Evolutionary conservation across 176 grass and related monocot genomes (phyloP).

Genomic region (Rhynchospora pubera): DNA sequence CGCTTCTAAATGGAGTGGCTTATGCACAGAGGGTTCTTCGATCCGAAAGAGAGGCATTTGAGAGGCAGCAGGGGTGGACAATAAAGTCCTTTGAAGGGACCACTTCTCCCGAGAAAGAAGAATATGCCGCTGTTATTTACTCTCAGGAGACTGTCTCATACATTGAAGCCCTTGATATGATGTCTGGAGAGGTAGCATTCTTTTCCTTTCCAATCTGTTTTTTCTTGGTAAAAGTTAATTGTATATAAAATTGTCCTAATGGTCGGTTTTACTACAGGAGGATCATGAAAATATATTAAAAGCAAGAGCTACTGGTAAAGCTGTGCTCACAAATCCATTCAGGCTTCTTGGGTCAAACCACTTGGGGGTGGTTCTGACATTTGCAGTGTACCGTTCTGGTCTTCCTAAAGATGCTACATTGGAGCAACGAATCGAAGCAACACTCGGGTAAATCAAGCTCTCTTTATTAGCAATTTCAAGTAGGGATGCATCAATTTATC

Average conservation of each 20-base stretch:
- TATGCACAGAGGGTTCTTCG: constrained; percentile 67
- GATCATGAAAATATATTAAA: constrained; percentile 85
- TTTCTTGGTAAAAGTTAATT: not conserved
- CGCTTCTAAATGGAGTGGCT: constrained; percentile 82
- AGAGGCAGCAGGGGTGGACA: constrained; percentile 79
- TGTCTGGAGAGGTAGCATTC: constrained; percentile 70
- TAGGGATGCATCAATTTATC: not conserved
- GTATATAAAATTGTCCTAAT: not conserved
- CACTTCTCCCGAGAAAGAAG: constrained; percentile 46
- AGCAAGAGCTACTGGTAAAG: constrained; percentile 78
- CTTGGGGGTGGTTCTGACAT: constrained; percentile 93
- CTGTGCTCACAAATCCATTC: constrained; percentile 88
- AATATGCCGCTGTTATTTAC: constrained; percentile 92
- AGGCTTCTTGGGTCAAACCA: constrained; percentile 82
- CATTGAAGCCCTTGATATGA: constrained; percentile 83
- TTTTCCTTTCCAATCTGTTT: not conserved
- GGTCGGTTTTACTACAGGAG: constrained; percentile 39
- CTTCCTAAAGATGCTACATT: constrained; percentile 63
- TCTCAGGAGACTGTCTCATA: constrained; percentile 83
- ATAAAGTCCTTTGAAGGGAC: constrained; percentile 67
- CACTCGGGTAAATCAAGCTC: constrained; percentile 59
- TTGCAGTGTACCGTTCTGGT: constrained; percentile 69
- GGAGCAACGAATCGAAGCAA: constrained; percentile 72
- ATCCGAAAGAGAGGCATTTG: constrained; percentile 67
- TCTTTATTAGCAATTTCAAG: not conserved